phyloP scores from a whole-genome alignment of 2,329 filamentous ascomycete genomes.

The Elsinoe perseae region DNA sequence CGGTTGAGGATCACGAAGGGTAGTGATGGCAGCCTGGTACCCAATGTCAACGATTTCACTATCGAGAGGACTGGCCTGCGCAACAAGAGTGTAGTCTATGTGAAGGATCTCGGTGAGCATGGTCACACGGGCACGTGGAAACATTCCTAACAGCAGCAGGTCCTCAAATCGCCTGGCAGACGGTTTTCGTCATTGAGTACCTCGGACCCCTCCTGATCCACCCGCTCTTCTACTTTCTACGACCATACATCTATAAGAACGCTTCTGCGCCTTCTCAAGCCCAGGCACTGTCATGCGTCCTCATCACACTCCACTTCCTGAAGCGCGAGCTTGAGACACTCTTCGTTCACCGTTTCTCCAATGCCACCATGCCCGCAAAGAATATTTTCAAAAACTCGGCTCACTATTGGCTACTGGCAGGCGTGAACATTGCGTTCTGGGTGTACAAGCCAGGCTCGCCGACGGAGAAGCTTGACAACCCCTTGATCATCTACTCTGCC shows the following conservation, averaged over 20 bases:
- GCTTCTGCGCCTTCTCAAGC: conserved; percentile 47
- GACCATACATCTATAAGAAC: conserved; percentile 62
- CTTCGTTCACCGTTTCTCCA: conserved; percentile 90
- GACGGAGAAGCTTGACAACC: conserved; percentile 45
- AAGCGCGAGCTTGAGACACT: conserved; percentile 95
- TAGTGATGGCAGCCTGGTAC: conserved; percentile 51
- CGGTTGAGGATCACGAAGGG: conserved; percentile 58
- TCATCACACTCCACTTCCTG: conserved; percentile 76
- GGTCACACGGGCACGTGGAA: neutral
- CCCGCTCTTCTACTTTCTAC: conserved; percentile 60
- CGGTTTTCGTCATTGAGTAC: conserved; percentile 94
- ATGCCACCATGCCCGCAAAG: conserved; percentile 80
- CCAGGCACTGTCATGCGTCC: conserved; percentile 65
- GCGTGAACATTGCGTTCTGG: conserved; percentile 73
- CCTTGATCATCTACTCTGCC: conserved; percentile 56
- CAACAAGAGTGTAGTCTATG: conserved; percentile 59
- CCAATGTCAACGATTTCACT: conserved; percentile 46
- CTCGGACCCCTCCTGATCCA: conserved; percentile 86
- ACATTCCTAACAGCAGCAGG: conserved; percentile 45
- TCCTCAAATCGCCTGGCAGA: conserved; percentile 82
- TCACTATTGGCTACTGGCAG: conserved; percentile 87
- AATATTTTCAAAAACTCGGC: conserved; percentile 94
- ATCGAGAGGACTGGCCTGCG: conserved; percentile 50
- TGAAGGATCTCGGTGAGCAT: conserved; percentile 79
- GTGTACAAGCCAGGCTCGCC: conserved; percentile 70